Conservation (phyloP, 2,329 filamentous ascomycete species). For the Didymella pinodella region DNA sequence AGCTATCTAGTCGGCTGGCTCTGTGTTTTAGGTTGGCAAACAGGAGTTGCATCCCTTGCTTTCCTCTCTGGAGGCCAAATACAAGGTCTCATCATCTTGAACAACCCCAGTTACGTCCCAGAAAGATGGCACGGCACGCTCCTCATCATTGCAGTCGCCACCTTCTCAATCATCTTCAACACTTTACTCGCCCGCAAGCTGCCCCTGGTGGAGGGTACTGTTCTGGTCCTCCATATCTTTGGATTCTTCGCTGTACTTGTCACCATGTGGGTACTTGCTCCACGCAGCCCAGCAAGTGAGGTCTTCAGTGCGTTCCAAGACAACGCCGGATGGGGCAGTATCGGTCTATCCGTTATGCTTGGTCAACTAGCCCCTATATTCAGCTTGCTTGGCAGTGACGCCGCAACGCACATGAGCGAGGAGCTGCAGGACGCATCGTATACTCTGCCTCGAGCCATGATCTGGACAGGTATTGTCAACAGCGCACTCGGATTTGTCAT, state of each 20-base stretch:
- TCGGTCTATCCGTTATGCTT: slow-evolving; percentile 26
- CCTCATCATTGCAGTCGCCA: slow-evolving; percentile 55
- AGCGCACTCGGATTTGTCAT: slow-evolving; percentile 35
- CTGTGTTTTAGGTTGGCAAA: slow-evolving; percentile 54
- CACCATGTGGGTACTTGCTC: slow-evolving; percentile 41
- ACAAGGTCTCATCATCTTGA: slow-evolving; percentile 50
- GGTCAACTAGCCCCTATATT: background rate
- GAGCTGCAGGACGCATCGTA: slow-evolving; percentile 46
- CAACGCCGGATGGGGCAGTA: slow-evolving; percentile 38
- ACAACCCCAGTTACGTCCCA: slow-evolving; percentile 48
- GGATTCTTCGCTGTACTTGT: slow-evolving; percentile 60
- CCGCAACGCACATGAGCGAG: slow-evolving; percentile 41
- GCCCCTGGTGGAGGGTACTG: slow-evolving; percentile 1
- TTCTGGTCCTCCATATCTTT: slow-evolving; percentile 57
- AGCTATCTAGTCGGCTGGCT: slow-evolving; percentile 51
- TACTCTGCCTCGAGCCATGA: slow-evolving; percentile 53
- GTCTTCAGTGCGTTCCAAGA: slow-evolving; percentile 40
- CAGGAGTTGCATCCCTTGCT: slow-evolving; percentile 42
- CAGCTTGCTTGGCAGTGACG: slow-evolving; percentile 21
- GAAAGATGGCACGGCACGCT: slow-evolving; percentile 61
- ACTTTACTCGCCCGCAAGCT: slow-evolving; percentile 23
- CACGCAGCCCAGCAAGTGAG: slow-evolving; percentile 30
- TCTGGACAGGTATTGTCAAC: slow-evolving; percentile 42
- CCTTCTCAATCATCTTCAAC: slow-evolving; percentile 55
- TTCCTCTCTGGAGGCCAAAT: slow-evolving; percentile 44